Conservation (phyloP, 2,329 filamentous ascomycete species). For the Curvularia spicifera region DNA sequence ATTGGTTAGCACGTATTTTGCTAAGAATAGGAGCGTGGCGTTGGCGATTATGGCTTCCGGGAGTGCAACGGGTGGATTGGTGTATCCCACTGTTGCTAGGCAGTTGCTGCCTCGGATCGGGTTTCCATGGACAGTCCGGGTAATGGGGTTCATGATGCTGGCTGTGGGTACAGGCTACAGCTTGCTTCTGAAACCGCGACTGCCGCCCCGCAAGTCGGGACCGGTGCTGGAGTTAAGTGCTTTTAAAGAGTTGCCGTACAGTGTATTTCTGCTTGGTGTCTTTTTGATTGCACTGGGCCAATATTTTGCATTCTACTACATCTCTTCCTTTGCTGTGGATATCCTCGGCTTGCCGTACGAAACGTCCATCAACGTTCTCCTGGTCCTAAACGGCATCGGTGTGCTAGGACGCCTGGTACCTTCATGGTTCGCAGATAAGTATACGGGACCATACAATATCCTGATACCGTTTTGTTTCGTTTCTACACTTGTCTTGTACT, state of each 20-base stretch:
- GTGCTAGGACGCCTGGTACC: constrained; percentile 62
- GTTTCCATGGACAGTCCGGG: constrained; percentile 69
- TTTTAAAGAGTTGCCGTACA: constrained; percentile 52
- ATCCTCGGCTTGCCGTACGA: constrained; percentile 56
- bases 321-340: constrained; percentile 50
- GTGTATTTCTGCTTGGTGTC: constrained; percentile 45
- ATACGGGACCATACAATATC: constrained; percentile 62
- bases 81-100: constrained; percentile 64
- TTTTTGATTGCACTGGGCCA: constrained; percentile 46
- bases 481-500: constrained; percentile 59
- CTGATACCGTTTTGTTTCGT: constrained; percentile 59
- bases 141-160: constrained; percentile 66
- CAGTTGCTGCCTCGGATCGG: constrained; percentile 66
- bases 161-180: constrained; percentile 48
- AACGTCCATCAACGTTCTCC: constrained; percentile 61
- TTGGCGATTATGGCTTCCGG: constrained; percentile 66
- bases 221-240: constrained; percentile 52
- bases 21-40: constrained; percentile 64
- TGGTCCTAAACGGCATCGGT: constrained; percentile 65
- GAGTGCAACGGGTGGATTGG: constrained; percentile 66
- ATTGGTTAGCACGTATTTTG: constrained; percentile 62
- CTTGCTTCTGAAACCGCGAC: constrained; percentile 50
- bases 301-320: constrained; percentile 57
- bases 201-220: constrained; percentile 53
- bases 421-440: constrained; percentile 61